Base-by-base conservation (phyloP, 306 rosid genomes). In the Fragaria vesca region DNA sequence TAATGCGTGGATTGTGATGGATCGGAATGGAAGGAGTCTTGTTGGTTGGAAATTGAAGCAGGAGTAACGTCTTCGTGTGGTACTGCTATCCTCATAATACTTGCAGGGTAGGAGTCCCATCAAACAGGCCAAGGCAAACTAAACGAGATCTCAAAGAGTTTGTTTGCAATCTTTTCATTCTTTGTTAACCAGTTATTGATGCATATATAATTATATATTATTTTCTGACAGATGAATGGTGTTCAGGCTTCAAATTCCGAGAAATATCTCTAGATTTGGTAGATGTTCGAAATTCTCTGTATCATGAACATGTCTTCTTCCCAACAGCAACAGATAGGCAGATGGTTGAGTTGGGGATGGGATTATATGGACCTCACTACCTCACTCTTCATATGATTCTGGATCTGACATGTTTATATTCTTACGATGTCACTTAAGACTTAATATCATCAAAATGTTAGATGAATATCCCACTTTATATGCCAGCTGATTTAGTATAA, bases 11-110 rank as follows among this genome's bases (percentile, higher is more conserved):
- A 83, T 71, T 65, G 76, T 51, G 76, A 76, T 72, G 79, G 78
- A 76, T 81, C n/a, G 74, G 48, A 67, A 55, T 40, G 69, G 69
- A 47, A 66, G 74, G 79, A 76, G 51, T 52, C 43, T 72, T 83
- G 81, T 79, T 74, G 65, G 72, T 75, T 81, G 69, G 72, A 66
- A 79, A 36, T 0, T 75, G 72, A 55, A 71, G 63, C 76, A 70
- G 78, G 79, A 50, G 60, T 4, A 17, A 34, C 8, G 79, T 15
- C 15, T 66, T 66, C 73, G 78, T 78, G 84, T 76, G 73, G 57
- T 72, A 52, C 34, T 82, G 75, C 55, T 73, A 80, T 50, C 89
- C 77, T 72, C 78, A 42, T 43, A 55, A 24, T 60, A 11, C 48
- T 45, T 12, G 17, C 36, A 6, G 12, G 30, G 61, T 55, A 63